These are phyloP conservation scores for Pyrenopolyporus hunteri DNA, from an alignment of 495 filamentous ascomycete genomes.

Conservation along the genomic window DNA sequence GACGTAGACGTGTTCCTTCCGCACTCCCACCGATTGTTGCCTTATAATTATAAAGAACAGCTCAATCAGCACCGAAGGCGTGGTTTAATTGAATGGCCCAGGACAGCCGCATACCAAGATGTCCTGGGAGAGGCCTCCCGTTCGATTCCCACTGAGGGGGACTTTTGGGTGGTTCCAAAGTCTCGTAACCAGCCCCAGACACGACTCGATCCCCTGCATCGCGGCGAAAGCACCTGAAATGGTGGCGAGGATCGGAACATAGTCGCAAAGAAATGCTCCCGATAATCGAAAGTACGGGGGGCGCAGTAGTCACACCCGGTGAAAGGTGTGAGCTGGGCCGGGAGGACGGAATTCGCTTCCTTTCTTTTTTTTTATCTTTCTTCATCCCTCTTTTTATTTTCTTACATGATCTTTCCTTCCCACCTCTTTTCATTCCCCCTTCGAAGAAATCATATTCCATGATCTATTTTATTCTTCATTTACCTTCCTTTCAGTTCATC, in stretches of 20 bases:
- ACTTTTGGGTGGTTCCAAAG: not conserved
- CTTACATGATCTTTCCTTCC: not conserved
- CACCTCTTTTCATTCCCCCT: too few relatives aligned
- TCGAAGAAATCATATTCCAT: too few relatives aligned
- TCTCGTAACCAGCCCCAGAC: not conserved
- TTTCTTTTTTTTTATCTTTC: not conserved
- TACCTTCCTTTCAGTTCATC: too few relatives aligned
- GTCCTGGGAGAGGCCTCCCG: not conserved
- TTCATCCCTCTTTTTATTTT: not conserved
- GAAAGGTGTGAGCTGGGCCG: not conserved
- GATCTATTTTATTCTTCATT: too few relatives aligned
- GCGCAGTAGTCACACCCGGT: not conserved
- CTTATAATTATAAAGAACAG: too few relatives aligned
- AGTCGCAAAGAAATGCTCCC: not conserved
- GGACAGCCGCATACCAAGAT: not conserved
- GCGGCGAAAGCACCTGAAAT: not conserved
- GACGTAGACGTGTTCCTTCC: too few relatives aligned
- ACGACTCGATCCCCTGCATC: not conserved
- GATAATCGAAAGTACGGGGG: slow-evolving; percentile 3
- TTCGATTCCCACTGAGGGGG: not conserved
- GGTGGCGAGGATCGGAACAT: not conserved
- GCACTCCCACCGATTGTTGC: too few relatives aligned
- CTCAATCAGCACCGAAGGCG: not conserved
- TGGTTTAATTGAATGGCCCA: slow-evolving; percentile 1
- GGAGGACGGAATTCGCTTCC: not conserved